Base-by-base conservation (phyloP, 2,329 filamentous ascomycete genomes). In the Orbilia ellipsospora region DNA sequence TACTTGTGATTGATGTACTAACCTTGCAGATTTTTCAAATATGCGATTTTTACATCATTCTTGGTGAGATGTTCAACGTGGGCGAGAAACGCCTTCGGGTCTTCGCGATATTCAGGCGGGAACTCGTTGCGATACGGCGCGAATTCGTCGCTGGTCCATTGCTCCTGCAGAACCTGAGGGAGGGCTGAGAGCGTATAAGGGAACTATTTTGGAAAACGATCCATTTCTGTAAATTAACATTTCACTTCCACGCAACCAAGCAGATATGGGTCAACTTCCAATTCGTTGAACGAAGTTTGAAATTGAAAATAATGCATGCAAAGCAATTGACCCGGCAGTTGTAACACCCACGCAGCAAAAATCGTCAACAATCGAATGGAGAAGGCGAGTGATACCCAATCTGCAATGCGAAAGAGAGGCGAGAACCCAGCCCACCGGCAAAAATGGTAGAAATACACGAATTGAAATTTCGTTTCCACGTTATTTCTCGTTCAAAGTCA, bases 1-100 rank as follows among this genome's bases (percentile, higher is more conserved):
- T 36, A 7, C 31, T 36, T 10, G 31, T 7, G 5, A 36, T 36
- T 36, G 3, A 7, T 36, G 31, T 16, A 68, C 56, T 61, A 57
- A 81, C 81, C 90, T 83, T 95, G 92, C 51, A 94, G 87, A 72
- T 88, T 88, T 84, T 95, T 95, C 77, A 94, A 85, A 82, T 93
- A 93, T 50, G 90, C 84, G 73, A 89, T 85, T 83, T 94, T 95
- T 80, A 92, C 85, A 81, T 95, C 92, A 77, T 86, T 87, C 74
- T 85, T 84, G 79, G 92, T 90, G 77, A 94, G 86, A 80, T 93
- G 89, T 78, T 86, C 84, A 74, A 92, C 88, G 82, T 94, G 91
- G 13, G 86, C 85, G 78, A 88, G 85, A 69, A 94, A 85, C 20
- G 87, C 86, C 20, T 84, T 83, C 56, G 87, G 88, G 51, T 88